Base-by-base conservation (phyloP, 2,329 filamentous ascomycete genomes). In the Balansia obtecta region DNA sequence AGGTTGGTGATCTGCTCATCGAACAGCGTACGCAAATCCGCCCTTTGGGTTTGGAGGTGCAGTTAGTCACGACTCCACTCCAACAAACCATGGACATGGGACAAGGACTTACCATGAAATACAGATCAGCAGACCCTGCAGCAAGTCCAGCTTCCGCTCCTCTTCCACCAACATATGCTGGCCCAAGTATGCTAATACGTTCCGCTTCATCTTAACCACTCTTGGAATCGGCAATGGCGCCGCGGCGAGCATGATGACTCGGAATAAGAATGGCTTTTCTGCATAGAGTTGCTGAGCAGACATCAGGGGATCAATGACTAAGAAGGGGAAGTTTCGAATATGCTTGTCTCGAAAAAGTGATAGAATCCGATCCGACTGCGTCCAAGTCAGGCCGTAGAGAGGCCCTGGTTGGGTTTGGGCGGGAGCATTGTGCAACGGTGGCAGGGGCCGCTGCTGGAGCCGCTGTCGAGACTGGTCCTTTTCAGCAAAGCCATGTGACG, bases 41-140 rank as follows among this genome's bases (percentile, higher is more conserved):
- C 63, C 68, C 68, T 71, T 22, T 42, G 6, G 3, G 15, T 37
- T 37, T 15, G 15, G 4, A 37, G 10, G 15, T 9, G 11, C 11
- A 15, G 15, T 37, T 37, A 37, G 34, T 12, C 11, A 37, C 34
- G 11, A 37, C 11, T 37, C 34, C 34, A 15, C 34, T 13, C 2
- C 11, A 37, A 13, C 11, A 37, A 13, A 10, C 15, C 34, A 12
- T 6, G 27, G 34, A 37, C 34, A 37, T 15, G 34, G 18, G 0
- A 9, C 8, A 13, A 4, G n/a, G 10, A 41, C 60, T 46, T 61
- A 75, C 73, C 73, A 76, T 20, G 70, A 65, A 49, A 74, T 60
- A 40, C 67, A 65, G 42, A 74, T 62, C 8, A 76, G 53, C 9
- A 75, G 58, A 0, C 72, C 73, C 56, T 75, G 72, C 1, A 76